Evolutionary conservation across 2,329 filamentous ascomycete genomes (phyloP).

Genomic region (Nigrospora osmanthi): DNA sequence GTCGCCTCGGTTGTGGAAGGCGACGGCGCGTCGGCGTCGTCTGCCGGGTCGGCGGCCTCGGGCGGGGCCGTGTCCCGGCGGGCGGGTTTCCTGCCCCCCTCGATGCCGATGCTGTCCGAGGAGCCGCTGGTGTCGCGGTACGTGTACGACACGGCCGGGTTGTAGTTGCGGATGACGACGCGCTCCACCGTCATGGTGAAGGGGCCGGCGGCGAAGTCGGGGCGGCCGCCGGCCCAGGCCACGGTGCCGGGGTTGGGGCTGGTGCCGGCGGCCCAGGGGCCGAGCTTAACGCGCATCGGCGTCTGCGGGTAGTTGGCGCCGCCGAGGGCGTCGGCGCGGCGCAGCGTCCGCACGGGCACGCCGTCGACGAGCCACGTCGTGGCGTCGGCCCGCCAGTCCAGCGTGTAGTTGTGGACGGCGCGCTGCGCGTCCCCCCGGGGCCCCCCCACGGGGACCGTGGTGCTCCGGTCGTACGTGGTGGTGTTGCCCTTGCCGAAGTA

Average conservation of each 20-base stretch:
- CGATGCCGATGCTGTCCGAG: neutral
- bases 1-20: no score
- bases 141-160: neutral
- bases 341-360: conserved; percentile 51
- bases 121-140: neutral
- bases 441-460: conserved; percentile 36
- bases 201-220: conserved; percentile 43
- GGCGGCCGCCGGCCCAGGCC: conserved; percentile 55
- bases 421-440: conserved; percentile 33
- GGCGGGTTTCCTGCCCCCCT: no score
- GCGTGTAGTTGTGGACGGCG: conserved; percentile 47
- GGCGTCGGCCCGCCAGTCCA: conserved; percentile 59
- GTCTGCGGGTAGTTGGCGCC: conserved; percentile 62
- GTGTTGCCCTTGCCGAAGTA: conserved; percentile 57
- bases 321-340: conserved; percentile 47
- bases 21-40: no score
- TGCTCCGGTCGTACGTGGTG: conserved; percentile 44
- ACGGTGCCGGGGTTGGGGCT: conserved; percentile 59
- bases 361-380: conserved; percentile 61
- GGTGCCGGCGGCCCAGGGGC: conserved; percentile 54
- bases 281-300: conserved; percentile 63
- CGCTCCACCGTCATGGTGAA: conserved; percentile 23
- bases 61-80: no score
- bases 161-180: neutral
- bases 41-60: no score